A percentile compares a stretch with the other conserved stretches of the same genome.
Conservation (phyloP, 2,329 filamentous ascomycete genomes). For the Remersonia thermophila region DNA sequence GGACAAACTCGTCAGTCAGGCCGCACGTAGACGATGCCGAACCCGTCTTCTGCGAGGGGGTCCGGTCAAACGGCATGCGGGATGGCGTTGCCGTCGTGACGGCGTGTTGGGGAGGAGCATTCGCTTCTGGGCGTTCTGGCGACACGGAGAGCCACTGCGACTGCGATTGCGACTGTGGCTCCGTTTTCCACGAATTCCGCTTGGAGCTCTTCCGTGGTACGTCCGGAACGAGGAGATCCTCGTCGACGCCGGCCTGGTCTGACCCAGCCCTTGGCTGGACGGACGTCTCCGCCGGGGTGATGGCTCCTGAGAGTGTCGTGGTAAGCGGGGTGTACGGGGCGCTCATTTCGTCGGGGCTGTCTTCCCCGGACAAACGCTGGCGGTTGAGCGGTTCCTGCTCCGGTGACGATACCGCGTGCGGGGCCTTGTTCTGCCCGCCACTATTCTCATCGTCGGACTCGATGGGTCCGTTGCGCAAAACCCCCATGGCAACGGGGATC, state of each 20-base stretch:
- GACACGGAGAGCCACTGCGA: conserved; percentile 23
- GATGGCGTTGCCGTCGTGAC: conserved; percentile 21
- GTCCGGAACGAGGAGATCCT: conserved; percentile 29
- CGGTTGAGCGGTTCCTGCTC: conserved; percentile 32
- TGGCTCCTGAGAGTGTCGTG: conserved; percentile 46
- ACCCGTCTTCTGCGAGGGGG: conserved; percentile 37
- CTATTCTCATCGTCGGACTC: conserved; percentile 48
- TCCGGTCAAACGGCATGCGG: conserved; percentile 47
- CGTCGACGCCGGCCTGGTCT: background rate
- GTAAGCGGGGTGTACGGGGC: conserved; percentile 31
- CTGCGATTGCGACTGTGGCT: conserved; percentile 3
- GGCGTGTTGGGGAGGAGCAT: no score
- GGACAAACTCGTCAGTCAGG: conserved; percentile 33
- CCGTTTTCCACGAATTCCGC: conserved; percentile 32
- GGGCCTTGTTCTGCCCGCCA: conserved; percentile 17
- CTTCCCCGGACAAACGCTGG: conserved; percentile 33
- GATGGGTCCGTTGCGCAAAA: conserved; percentile 47
- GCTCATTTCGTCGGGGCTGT: conserved; percentile 33
- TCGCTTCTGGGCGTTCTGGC: no score
- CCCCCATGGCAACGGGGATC: conserved; percentile 51
- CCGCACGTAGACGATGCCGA: conserved; percentile 40
- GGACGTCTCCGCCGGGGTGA: conserved; percentile 41
- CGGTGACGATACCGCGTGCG: conserved; percentile 22
- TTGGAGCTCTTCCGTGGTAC: conserved; percentile 66
- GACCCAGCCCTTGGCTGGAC: conserved; percentile 32